Conservation (phyloP, 108 stramenopile genomes). For the Conticribra weissflogii region DNA sequence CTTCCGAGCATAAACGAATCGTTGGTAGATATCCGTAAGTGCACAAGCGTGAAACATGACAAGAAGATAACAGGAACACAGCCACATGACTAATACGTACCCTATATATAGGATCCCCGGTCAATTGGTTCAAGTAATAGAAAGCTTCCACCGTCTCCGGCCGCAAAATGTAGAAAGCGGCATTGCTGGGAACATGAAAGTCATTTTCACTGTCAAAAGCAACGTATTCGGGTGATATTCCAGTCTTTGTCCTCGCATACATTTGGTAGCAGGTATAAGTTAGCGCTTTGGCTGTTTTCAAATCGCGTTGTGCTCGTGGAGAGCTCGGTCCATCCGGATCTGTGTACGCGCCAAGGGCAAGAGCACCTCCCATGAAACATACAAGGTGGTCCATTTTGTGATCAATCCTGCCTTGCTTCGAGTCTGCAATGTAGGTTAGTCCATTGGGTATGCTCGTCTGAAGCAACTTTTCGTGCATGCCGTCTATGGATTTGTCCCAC, state of each 20-base stretch:
- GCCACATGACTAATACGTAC: too few relatives aligned
- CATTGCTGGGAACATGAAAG: slow-evolving; percentile 62
- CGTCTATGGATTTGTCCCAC: slow-evolving; percentile 92
- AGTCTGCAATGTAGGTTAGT: slow-evolving; percentile 85
- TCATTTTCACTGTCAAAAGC: slow-evolving; percentile 62
- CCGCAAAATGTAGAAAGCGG: slow-evolving; percentile 86
- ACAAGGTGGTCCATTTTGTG: slow-evolving; percentile 94
- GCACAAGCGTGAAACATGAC: too few relatives aligned
- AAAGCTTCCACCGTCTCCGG: slow-evolving; percentile 90
- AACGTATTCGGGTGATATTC: slow-evolving; percentile 90
- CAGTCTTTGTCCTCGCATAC: slow-evolving; percentile 87
- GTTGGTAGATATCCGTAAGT: too few relatives aligned
- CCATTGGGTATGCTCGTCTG: slow-evolving; percentile 73
- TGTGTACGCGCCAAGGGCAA: slow-evolving; percentile 91
- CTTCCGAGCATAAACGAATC: too few relatives aligned
- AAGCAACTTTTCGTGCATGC: slow-evolving; percentile 76
- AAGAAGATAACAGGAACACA: too few relatives aligned
- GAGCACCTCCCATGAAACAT: slow-evolving; percentile 94
- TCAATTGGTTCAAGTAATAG: slow-evolving; percentile 44
- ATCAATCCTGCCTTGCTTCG: slow-evolving; percentile 45
- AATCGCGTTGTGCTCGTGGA: slow-evolving; percentile 80
- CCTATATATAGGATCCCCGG: slow-evolving; percentile 93
- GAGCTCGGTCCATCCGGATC: slow-evolving; percentile 69
- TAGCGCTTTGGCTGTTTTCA: slow-evolving; percentile 82
- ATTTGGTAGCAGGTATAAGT: slow-evolving; percentile 96